Percentiles rank a stretch among this genome's conserved stretches.
Conservation (phyloP, 225 moss, liverwort and hornwort genomes). For the Pleurozium schreberi region DNA sequence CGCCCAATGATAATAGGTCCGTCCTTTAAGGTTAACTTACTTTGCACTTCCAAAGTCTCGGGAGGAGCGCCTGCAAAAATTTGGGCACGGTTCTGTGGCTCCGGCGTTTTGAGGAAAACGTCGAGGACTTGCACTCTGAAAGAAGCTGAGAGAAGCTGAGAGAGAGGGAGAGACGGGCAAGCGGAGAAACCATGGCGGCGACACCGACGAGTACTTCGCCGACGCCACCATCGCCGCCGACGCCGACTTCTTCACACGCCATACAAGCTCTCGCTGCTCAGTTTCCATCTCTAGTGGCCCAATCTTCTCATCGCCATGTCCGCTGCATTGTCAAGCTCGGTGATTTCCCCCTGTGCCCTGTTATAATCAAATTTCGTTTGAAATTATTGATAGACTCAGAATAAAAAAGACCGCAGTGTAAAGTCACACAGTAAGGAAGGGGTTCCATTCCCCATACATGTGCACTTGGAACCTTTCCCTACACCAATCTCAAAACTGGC, state of each 20-base stretch:
- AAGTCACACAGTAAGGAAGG: neutral
- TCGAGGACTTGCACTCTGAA: too few relatives aligned
- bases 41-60: too few relatives aligned
- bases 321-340: constrained; percentile 89
- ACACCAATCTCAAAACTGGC: neutral
- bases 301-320: constrained; percentile 32
- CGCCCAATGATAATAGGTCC: too few relatives aligned
- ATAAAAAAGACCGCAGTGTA: too few relatives aligned
- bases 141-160: too few relatives aligned
- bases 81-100: too few relatives aligned
- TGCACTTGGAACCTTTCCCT: neutral
- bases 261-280: constrained; percentile 8
- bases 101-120: too few relatives aligned
- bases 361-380: neutral
- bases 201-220: neutral
- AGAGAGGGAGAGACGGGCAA: neutral
- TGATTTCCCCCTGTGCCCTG: neutral
- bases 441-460: neutral
- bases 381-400: neutral
- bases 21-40: too few relatives aligned
- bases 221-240: neutral
- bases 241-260: neutral
- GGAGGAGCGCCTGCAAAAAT: too few relatives aligned
- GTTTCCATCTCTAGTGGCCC: neutral
- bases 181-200: neutral